Evolutionary conservation across 2,329 filamentous ascomycete genomes (phyloP).

Genomic region (Coniella lustricola): DNA sequence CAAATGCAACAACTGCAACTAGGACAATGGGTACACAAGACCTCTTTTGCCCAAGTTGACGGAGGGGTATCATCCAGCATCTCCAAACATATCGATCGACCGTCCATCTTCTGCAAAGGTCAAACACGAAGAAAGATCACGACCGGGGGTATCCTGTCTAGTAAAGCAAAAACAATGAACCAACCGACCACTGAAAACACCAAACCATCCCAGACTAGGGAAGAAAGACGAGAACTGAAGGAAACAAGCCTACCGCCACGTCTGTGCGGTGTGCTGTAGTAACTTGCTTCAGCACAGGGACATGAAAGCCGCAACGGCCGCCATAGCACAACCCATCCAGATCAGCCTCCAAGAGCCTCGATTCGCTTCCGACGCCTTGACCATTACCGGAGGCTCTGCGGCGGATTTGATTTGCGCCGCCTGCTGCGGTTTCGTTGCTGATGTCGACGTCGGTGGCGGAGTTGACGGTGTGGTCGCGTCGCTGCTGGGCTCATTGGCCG

Average conservation of each 20-base stretch:
- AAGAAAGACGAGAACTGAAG: background rate
- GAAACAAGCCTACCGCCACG: background rate
- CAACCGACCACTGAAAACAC: background rate
- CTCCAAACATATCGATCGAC: background rate
- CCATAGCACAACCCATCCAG: slow-evolving; percentile 22
- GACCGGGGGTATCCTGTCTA: slow-evolving; percentile 6
- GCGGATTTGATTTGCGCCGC: background rate
- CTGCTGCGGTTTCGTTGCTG: background rate
- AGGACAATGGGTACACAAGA: background rate
- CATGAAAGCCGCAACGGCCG: slow-evolving; percentile 22
- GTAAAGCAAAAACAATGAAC: background rate
- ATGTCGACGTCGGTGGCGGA: background rate
- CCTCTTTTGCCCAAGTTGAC: background rate
- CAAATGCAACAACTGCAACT: background rate
- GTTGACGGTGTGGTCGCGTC: background rate
- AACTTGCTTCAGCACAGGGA: slow-evolving; percentile 20
- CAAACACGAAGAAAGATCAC: slow-evolving; percentile 1
- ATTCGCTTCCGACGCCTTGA: slow-evolving; percentile 17
- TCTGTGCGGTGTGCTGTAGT: background rate
- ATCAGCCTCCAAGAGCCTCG: slow-evolving; percentile 20
- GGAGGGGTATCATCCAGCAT: slow-evolving; percentile 10
- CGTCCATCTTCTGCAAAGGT: background rate
- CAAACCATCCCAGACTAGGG: background rate
- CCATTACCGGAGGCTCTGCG: background rate
- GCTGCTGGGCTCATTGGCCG: background rate